Evolutionary conservation across 306 rosid genomes (phyloP).

Genomic region (Heteromeles arbutifolia): DNA sequence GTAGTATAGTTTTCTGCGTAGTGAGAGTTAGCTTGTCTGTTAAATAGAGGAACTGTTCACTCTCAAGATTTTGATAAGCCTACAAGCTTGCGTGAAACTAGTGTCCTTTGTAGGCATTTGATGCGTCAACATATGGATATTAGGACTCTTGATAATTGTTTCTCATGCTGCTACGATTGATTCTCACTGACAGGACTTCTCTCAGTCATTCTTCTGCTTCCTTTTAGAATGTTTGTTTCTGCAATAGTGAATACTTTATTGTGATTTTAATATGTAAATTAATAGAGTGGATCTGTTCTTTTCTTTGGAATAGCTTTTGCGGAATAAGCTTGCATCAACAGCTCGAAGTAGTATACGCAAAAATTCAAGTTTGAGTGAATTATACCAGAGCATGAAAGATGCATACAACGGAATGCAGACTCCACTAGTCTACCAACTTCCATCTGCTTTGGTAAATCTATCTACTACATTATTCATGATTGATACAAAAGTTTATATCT

Average conservation of each 20-base stretch:
- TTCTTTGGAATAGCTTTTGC: slow-evolving; percentile 55
- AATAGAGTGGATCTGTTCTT: slow-evolving; percentile 10
- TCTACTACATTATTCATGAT: slow-evolving; percentile 8
- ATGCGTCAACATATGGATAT: neutral
- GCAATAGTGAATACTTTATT: neutral
- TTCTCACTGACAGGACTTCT: neutral
- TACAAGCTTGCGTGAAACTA: neutral
- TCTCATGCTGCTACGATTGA: neutral
- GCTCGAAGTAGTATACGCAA: slow-evolving; percentile 65
- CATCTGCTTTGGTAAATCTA: slow-evolving; percentile 64
- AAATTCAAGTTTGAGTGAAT: slow-evolving; percentile 69
- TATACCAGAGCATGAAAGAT: slow-evolving; percentile 75
- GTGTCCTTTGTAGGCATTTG: neutral
- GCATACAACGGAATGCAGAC: slow-evolving; percentile 88
- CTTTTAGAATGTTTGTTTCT: neutral
- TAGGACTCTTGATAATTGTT: neutral
- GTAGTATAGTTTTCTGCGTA: slow-evolving; percentile 27
- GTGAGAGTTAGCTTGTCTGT: neutral
- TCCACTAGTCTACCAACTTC: slow-evolving; percentile 77
- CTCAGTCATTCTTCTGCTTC: neutral
- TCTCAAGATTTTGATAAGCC: neutral
- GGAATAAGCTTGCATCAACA: slow-evolving; percentile 69
- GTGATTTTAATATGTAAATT: neutral
- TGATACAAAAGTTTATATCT: slow-evolving; percentile 4
- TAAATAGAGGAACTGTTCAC: neutral